Conservation (phyloP, 2,329 filamentous ascomycete species). For the Xylaria arbuscula region DNA sequence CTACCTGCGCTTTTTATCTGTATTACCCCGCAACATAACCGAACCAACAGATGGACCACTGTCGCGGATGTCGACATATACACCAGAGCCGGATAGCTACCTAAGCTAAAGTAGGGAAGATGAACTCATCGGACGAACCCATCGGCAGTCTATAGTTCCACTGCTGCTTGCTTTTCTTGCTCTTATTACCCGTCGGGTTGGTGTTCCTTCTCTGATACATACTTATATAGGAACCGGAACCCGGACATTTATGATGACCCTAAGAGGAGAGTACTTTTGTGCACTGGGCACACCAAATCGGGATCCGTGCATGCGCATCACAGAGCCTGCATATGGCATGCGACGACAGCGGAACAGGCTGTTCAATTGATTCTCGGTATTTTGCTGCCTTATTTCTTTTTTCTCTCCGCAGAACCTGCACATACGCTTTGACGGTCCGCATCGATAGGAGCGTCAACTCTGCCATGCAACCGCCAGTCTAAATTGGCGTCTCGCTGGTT, state of each 20-base stretch:
- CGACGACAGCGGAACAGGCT: not conserved
- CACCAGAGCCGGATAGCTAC: not conserved
- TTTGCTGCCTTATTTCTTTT: not conserved
- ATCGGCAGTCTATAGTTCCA: not conserved
- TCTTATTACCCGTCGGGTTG: not conserved
- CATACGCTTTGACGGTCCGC: not conserved
- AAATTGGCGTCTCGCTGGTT: not conserved
- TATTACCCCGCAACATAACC: slow-evolving; percentile 1
- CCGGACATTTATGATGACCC: not conserved
- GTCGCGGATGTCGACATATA: not conserved
- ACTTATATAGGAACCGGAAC: not conserved
- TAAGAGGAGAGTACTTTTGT: not conserved
- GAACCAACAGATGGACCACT: not conserved
- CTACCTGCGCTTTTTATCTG: not conserved
- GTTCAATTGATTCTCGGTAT: not conserved
- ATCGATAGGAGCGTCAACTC: not conserved
- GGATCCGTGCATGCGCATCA: not conserved
- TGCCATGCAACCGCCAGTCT: not conserved
- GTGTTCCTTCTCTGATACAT: not conserved
- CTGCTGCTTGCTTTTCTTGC: not conserved
- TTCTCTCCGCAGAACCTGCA: not conserved
- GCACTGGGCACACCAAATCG: not conserved
- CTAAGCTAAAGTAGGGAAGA: not conserved
- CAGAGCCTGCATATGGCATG: not conserved
- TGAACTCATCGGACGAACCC: not conserved